Evolutionary conservation across 768 basidiomycete genomes (phyloP), one percentile per base, ranked within the genome.

Genomic region (Agrocybe chaxingu): DNA sequence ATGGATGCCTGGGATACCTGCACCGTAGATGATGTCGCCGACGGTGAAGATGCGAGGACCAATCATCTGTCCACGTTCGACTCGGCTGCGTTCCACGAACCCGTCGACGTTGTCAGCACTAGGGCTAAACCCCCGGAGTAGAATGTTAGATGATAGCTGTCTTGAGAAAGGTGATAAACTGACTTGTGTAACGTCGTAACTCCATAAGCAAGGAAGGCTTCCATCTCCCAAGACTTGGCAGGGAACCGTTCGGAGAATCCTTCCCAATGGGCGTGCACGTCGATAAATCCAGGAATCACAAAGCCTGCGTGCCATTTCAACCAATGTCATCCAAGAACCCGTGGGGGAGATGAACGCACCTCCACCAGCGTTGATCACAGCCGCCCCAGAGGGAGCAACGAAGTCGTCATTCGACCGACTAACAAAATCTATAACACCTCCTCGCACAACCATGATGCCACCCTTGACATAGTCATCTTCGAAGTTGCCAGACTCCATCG

Each of bases 161-260:
- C 24, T 24, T 5, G 24, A 24, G 24, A 24, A 24, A 24, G 24
- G 2, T 24, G 24, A 24, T 24, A 24, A 24, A 24, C 24, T 24
- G 24, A 88, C 86, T 89, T 89, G 70, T 88, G 87, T 50, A 88
- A 57, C 2, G 87, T 88, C 1, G 87, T 89, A 3, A 89, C 78
- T 16, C 87, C 87, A 57, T 86, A 88, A 0, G 86, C 83, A 30
- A 89, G 73, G 78, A 88, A 87, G 0, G 84, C 79, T 60, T 84
- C 76, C 71, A 85, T 72, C 58, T 89, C 86, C 85, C 87, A 89
- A 8, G 85, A 87, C 39, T 73, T 74, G 6, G 84, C 75, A 0
- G 87, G 87, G 56, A 80, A 79, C 31, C 70, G 69, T 30, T 70
- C 74, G 0, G 33, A 55, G 51, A 79, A 77, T 0, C 84, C 85